phyloP scores from a whole-genome alignment of 495 filamentous ascomycete genomes.

The Penicillium coprophilum region DNA sequence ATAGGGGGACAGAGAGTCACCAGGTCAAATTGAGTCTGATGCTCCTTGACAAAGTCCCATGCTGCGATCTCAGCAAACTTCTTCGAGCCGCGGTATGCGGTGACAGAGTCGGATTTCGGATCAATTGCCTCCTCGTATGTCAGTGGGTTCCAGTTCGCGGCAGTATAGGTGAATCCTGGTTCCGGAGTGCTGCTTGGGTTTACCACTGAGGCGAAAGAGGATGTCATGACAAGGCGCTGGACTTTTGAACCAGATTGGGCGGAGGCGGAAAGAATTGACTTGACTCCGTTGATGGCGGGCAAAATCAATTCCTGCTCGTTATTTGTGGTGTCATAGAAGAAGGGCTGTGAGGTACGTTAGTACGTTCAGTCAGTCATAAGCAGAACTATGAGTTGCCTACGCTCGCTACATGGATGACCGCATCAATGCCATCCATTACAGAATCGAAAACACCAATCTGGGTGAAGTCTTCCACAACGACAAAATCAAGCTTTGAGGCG shows the following conservation, averaged over 20 bases:
- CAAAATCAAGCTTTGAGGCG: slow-evolving; percentile 33
- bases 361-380: not conserved
- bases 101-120: slow-evolving; percentile 33
- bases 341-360: slow-evolving; percentile 12
- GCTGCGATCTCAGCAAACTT: slow-evolving; percentile 55
- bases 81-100: slow-evolving; percentile 63
- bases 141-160: slow-evolving; percentile 73
- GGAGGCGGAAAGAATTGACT: slow-evolving; percentile 28
- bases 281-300: slow-evolving; percentile 61
- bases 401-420: slow-evolving; percentile 44
- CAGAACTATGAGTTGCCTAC: slow-evolving; percentile 19
- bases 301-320: slow-evolving; percentile 68
- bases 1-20: slow-evolving; percentile 60
- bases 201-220: slow-evolving; percentile 69
- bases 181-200: slow-evolving; percentile 39
- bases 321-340: slow-evolving; percentile 45
- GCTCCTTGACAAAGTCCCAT: slow-evolving; percentile 58
- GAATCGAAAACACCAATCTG: slow-evolving; percentile 35
- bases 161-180: slow-evolving; percentile 55
- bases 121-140: slow-evolving; percentile 57
- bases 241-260: slow-evolving; percentile 57
- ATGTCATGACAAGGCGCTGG: slow-evolving; percentile 70
- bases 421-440: slow-evolving; percentile 35
- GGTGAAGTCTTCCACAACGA: slow-evolving; percentile 40
- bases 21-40: slow-evolving; percentile 67